Percentiles rank a stretch among this genome's conserved stretches.
These are phyloP conservation scores for Cordyceps cicadae DNA, from an alignment of 2,329 filamentous ascomycete species.

Conservation along the genomic window DNA sequence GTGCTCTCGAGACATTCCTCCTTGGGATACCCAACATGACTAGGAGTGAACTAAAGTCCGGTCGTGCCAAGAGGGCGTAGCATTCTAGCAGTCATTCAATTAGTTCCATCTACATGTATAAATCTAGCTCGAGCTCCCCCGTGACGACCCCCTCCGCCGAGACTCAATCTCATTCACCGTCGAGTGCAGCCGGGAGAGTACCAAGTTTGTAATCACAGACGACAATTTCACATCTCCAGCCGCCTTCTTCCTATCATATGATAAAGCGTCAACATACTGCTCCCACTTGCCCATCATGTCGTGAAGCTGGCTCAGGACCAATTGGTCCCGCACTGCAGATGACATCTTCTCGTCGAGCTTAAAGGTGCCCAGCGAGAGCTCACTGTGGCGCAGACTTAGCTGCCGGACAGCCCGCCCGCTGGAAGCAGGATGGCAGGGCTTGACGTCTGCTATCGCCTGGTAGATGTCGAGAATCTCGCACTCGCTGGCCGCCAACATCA, in stretches of 20 bases:
- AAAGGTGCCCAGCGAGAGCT: not conserved
- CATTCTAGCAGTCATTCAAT: not conserved
- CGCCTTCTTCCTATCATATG: not conserved
- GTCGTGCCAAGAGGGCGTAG: not conserved
- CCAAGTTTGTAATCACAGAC: not conserved
- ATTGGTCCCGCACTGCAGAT: not conserved
- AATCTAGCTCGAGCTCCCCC: not conserved
- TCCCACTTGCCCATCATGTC: not conserved
- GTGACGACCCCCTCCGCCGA: not conserved
- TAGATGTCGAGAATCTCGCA: not conserved
- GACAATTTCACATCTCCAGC: not conserved
- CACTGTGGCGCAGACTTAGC: not conserved
- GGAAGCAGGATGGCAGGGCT: not conserved
- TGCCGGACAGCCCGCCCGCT: not conserved
- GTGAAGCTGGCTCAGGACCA: not conserved
- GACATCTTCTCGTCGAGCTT: not conserved
- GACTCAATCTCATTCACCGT: not conserved
- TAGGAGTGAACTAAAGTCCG: not conserved
- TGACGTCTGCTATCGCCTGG: not conserved
- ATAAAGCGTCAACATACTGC: not conserved
- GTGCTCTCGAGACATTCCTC: not conserved
- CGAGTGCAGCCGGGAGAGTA: not conserved
- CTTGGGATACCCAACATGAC: not conserved
- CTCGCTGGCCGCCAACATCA: not conserved
- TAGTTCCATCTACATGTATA: not conserved